These are phyloP conservation scores for Aspergillus sparsus DNA, from an alignment of 495 filamentous ascomycete species.

Conservation along the genomic window DNA sequence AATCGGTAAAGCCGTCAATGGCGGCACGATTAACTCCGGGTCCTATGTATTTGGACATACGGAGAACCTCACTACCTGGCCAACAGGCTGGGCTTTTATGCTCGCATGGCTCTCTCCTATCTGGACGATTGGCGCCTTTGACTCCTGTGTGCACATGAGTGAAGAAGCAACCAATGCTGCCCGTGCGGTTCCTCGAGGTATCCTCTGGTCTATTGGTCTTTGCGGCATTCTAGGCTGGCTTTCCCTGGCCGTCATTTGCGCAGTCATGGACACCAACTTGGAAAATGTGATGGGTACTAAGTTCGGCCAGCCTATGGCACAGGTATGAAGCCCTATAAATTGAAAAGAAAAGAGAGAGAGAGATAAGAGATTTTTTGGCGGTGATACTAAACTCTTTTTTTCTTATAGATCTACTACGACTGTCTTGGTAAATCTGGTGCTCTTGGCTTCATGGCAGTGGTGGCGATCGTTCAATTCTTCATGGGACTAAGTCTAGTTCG, in stretches of 20 bases:
- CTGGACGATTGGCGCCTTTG: slow-evolving; percentile 64
- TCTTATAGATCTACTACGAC: slow-evolving; percentile 45
- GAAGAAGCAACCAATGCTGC: slow-evolving; percentile 67
- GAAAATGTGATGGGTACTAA: slow-evolving; percentile 32
- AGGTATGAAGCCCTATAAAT: slow-evolving; percentile 26
- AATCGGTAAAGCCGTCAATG: slow-evolving; percentile 48
- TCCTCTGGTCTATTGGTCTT: slow-evolving; percentile 46
- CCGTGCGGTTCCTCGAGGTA: slow-evolving; percentile 62
- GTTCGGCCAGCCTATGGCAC: slow-evolving; percentile 49
- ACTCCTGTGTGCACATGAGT: slow-evolving; percentile 61
- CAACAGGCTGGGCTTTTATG: slow-evolving; percentile 64
- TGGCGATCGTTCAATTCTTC: slow-evolving; percentile 44
- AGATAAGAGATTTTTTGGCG: no score
- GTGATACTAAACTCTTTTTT: background rate
- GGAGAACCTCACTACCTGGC: slow-evolving; percentile 62
- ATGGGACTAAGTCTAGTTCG: slow-evolving; percentile 47
- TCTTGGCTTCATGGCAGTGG: slow-evolving; percentile 45
- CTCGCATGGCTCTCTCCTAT: slow-evolving; percentile 65
- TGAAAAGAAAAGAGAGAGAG: no score
- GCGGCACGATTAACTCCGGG: slow-evolving; percentile 38
- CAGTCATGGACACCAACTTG: slow-evolving; percentile 40
- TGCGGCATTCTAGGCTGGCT: slow-evolving; percentile 56
- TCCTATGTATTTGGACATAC: slow-evolving; percentile 42
- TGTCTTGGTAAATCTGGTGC: slow-evolving; percentile 46
- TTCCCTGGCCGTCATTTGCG: slow-evolving; percentile 47